A percentile compares a stretch with the other conserved stretches of the same genome.
Conservation (phyloP, 2,329 filamentous ascomycete genomes). For the Stemphylium vesicarium region DNA sequence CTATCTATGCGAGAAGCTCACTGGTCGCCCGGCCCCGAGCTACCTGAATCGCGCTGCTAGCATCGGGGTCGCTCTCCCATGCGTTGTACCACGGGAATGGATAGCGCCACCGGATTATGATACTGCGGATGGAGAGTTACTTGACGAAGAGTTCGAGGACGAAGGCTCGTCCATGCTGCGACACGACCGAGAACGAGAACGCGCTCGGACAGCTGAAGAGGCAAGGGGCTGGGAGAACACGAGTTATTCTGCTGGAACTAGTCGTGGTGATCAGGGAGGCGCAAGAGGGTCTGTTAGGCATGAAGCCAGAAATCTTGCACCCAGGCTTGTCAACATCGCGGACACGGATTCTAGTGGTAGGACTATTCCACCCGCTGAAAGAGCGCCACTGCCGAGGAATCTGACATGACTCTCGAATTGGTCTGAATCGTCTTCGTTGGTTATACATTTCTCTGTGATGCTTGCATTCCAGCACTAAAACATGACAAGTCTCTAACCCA, state of each 20-base stretch:
- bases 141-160: constrained; percentile 62
- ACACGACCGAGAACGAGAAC: constrained; percentile 41
- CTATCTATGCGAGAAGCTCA: constrained; percentile 75
- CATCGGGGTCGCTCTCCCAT: constrained; percentile 80
- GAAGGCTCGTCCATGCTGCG: constrained; percentile 68
- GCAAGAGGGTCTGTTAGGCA: constrained; percentile 41
- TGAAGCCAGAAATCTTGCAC: constrained; percentile 38
- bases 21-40: constrained; percentile 69
- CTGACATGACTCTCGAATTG: constrained; percentile 37
- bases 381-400: constrained; percentile 52
- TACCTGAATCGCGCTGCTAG: constrained; percentile 87
- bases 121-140: constrained; percentile 71
- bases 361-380: constrained; percentile 52
- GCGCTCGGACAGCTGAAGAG: constrained; percentile 35
- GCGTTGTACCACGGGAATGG: constrained; percentile 83
- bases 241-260: constrained; percentile 36
- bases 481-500: constrained; percentile 60
- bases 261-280: constrained; percentile 44
- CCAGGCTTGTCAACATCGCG: constrained; percentile 45
- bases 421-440: constrained; percentile 4
- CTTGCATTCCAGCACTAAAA: not conserved
- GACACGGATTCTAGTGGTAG: constrained; percentile 53
- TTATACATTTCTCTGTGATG: constrained; percentile 4
- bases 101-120: constrained; percentile 79
- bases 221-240: constrained; percentile 39